Base-by-base conservation (phyloP, 305 asterid species). In the Solanum hybrid region DNA sequence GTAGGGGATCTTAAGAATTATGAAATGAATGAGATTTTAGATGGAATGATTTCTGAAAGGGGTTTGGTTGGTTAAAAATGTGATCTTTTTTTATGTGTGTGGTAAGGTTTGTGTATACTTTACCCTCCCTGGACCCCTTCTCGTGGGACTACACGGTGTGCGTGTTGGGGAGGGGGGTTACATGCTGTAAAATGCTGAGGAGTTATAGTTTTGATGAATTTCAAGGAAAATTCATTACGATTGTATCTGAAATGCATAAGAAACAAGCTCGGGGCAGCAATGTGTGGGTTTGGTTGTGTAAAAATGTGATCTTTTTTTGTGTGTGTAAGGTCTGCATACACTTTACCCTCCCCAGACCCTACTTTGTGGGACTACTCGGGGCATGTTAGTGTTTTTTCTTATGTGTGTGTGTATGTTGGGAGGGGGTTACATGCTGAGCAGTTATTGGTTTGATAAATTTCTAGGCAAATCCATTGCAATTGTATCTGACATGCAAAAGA, bases 401-500 rank as follows among this genome's bases (percentile, higher is more conserved):
- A 7, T 22, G 77, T 34, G 13, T 71, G 77, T 10, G 36, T 73
- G 79, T 12, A 22, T 75, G 80, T 34, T 16, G 40, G 40, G 29
- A 24, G 3, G 56, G 24, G 81, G 12, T 12, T 79, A n/a, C 60
- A 79, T 79, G n/a, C 86, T 79, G 86, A 34, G 82, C 3, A 79
- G 32, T n/a, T 79, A 36, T 10, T 10, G 32, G 1, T 37, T 79
- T n/a, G 85, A 35, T 78, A 10, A 22, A 10, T 35, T 22, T 78
- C 51, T 10, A 10, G 51, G 87, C 97, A 22, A 96, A 93, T 92
- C 51, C 98, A 1, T 90, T 93, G 90, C 91, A 97, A 86, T 90
- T 96, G 91, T 97, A 96, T 90, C 92, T 97, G 80, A 93, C 94
- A 77, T 97, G 95, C 91, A 95, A 96, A 87, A 95, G 98, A 90